Conservation (phyloP, 2,329 filamentous ascomycete genomes). For the Colletotrichum ledebouriae region DNA sequence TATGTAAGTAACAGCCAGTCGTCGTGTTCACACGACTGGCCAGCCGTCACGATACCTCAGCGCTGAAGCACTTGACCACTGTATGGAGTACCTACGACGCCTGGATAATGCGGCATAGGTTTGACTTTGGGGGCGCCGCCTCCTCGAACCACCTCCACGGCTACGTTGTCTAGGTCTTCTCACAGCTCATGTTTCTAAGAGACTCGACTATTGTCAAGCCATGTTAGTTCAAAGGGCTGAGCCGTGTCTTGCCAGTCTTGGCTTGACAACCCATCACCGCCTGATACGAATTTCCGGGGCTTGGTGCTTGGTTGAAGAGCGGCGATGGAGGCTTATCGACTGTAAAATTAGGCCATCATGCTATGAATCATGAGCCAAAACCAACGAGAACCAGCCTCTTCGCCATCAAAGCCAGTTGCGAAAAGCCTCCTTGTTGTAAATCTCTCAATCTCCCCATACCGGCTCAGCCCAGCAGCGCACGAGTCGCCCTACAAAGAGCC, state of each 20-base stretch:
- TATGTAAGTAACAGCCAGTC: constrained; percentile 28
- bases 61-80: constrained; percentile 15
- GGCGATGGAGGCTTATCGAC: constrained; percentile 28
- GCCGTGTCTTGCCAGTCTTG: constrained; percentile 29
- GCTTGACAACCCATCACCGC: constrained; percentile 15
- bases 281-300: constrained; percentile 5
- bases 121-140: constrained; percentile 24
- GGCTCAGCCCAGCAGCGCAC: constrained; percentile 31
- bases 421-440: constrained; percentile 18
- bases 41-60: constrained; percentile 7
- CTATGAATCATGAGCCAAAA: constrained; percentile 11
- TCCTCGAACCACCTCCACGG: constrained; percentile 15
- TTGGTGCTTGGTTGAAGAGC: constrained; percentile 8
- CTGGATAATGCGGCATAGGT: constrained; percentile 21
- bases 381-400: constrained; percentile 19
- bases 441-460: constrained; percentile 2
- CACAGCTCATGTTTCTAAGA: constrained; percentile 20
- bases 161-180: constrained; percentile 5
- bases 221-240: constrained; percentile 3
- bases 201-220: neutral
- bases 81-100: constrained; percentile 26
- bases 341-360: constrained; percentile 29
- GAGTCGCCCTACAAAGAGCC: constrained; percentile 27
- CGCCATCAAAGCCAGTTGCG: constrained; percentile 12
- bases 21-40: constrained; percentile 26